phyloP scores from a whole-genome alignment of 306 rosid species.

The Phaseolus lunatus region DNA sequence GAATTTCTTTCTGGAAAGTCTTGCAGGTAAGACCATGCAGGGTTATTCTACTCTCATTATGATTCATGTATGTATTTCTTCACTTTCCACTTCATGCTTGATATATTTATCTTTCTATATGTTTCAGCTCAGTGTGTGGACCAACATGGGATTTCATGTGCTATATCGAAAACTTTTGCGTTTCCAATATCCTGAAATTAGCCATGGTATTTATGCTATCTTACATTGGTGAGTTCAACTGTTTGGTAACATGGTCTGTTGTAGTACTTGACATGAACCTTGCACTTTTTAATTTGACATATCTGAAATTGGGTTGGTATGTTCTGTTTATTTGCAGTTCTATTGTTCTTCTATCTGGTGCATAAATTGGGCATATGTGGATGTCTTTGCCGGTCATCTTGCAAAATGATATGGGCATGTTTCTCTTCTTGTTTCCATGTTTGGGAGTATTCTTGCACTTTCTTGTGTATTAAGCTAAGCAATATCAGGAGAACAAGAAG shows the following conservation, averaged over 20 bases:
- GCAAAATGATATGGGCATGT: conserved; percentile 60
- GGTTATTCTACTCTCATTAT: neutral
- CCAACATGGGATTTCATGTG: conserved; percentile 79
- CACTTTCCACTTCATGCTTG: conserved; percentile 2
- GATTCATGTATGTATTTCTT: neutral
- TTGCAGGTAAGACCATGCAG: conserved; percentile 59
- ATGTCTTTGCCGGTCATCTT: conserved; percentile 55
- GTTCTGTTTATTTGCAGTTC: conserved; percentile 56
- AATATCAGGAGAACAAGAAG: conserved; percentile 44
- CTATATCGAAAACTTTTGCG: conserved; percentile 68
- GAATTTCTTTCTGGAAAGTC: conserved; percentile 75
- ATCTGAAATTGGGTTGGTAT: conserved; percentile 6
- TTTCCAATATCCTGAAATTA: conserved; percentile 65
- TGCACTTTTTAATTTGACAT: neutral
- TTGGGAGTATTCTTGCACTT: conserved; percentile 59
- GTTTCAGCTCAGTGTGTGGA: conserved; percentile 68
- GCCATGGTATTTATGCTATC: conserved; percentile 59
- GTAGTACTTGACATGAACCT: neutral
- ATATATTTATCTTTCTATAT: neutral
- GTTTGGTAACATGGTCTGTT: neutral
- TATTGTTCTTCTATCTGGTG: conserved; percentile 59
- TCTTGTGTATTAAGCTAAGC: conserved; percentile 56
- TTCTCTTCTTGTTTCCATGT: conserved; percentile 54
- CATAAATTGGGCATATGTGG: conserved; percentile 62
- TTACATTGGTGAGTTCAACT: conserved; percentile 59